A percentile compares a stretch with the other conserved stretches of the same genome.
Conservation (phyloP, 495 filamentous ascomycete genomes). For the Durotheca rogersii region DNA sequence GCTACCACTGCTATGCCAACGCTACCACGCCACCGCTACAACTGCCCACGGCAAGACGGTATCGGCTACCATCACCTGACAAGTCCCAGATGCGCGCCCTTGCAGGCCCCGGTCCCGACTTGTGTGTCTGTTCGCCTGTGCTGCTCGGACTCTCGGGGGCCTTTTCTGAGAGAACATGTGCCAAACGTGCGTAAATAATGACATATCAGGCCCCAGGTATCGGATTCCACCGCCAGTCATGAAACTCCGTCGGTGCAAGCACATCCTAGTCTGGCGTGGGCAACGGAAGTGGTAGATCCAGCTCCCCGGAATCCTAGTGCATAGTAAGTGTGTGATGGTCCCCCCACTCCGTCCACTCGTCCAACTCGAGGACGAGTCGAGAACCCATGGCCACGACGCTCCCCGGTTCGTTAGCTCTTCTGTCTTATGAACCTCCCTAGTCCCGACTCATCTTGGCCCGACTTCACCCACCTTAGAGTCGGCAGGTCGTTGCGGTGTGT, state of each 20-base stretch:
- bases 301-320: conserved; percentile 28
- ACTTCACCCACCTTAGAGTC: not conserved
- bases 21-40: too few relatives aligned
- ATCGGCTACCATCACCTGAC: conserved; percentile 26
- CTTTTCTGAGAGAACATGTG: too few relatives aligned
- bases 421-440: conserved; percentile 14
- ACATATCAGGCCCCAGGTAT: not conserved
- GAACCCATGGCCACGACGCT: conserved; percentile 11
- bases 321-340: conserved; percentile 25
- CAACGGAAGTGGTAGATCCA: conserved; percentile 20
- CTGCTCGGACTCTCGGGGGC: too few relatives aligned
- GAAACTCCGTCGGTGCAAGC: conserved; percentile 1
- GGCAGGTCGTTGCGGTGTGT: not conserved
- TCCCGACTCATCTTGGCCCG: not conserved
- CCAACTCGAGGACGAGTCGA: conserved; percentile 9
- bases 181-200: conserved; percentile 1
- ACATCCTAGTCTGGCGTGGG: conserved; percentile 20
- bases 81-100: conserved; percentile 22
- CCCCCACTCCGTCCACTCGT: conserved; percentile 16
- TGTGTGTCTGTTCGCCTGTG: conserved; percentile 2
- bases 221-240: conserved; percentile 19
- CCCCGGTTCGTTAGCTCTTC: conserved; percentile 15
- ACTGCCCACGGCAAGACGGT: too few relatives aligned
- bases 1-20: too few relatives aligned
- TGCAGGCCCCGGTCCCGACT: conserved; percentile 20